Base-by-base conservation (phyloP, 441 rosid genomes). In the Syzygium malaccense region DNA sequence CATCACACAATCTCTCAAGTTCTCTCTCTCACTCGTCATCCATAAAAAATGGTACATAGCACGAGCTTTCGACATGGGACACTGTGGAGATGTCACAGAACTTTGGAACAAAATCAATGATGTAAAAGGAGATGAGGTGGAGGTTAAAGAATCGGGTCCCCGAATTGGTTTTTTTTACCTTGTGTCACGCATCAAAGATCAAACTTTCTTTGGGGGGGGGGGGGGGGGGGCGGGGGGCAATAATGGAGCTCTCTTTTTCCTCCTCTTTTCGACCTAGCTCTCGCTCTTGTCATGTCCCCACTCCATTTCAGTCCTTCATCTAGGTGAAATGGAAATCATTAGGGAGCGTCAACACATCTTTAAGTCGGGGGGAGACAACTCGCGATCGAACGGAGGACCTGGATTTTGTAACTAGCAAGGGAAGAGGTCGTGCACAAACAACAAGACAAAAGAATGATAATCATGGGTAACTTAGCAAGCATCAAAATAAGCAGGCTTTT, bases 361-460 rank as follows among this genome's bases (percentile, higher is more conserved):
- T 8, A 19, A 87, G n/a, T 85, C 83, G 92, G 93, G 91, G 20
- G 86, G 89, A 45, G 48, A 37, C n/a, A 78, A 23, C 80, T 37
- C 80, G 49, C 80, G 37, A 71, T 6, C 49, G 49, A 71, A 78
- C 18, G 88, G 66, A 56, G 57, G 48, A 64, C 88, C 71, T 55
- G 55, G 83, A 78, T 55, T 87, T 86, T 75, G 71, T 86, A 66
- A 86, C 60, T 66, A 64, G 88, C 51, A 55, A 62, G 37, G 88
- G 28, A 54, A 62, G 55, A 28, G 62, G 56, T 79, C 83, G 33
- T 86, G 94, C 96, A 94, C 95, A 91, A 92, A 95, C 94, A 94
- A 93, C 93, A 90, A 92, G 95, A 93, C 93, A 92, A 93, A 91
- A 71, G 83, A 71, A 41, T 23, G 83, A 20, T 37, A 25, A 79